phyloP scores from a whole-genome alignment of 371 early-diverging fungal genomes.

The Haplosporangium sp. region DNA sequence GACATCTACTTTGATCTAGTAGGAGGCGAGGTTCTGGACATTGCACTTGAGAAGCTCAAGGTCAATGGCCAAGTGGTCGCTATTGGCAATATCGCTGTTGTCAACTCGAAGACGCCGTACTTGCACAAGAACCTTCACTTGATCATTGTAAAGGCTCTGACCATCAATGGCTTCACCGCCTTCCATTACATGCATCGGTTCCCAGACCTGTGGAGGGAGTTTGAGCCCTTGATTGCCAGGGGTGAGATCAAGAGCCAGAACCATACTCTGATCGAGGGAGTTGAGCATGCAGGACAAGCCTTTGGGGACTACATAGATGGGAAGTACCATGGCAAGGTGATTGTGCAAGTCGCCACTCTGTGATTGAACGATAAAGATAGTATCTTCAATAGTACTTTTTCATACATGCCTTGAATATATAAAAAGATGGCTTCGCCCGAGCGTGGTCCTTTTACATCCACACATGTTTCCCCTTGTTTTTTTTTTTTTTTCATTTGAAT shows the following conservation, averaged over 20 bases:
- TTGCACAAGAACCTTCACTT: constrained; percentile 13
- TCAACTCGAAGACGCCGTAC: constrained; percentile 4
- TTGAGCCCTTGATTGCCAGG: constrained; percentile 11
- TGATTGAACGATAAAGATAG: background rate
- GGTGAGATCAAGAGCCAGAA: constrained; percentile 24
- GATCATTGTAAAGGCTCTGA: constrained; percentile 9
- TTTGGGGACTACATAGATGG: constrained; percentile 27
- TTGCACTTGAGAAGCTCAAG: constrained; percentile 56
- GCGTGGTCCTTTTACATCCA: too few relatives aligned
- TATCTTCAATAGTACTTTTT: background rate
- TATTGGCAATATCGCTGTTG: constrained; percentile 2
- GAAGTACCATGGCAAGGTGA: constrained; percentile 32
- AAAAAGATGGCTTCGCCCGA: too few relatives aligned
- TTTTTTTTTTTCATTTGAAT: too few relatives aligned
- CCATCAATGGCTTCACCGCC: constrained; percentile 14
- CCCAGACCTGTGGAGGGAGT: constrained; percentile 22
- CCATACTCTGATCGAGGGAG: constrained; percentile 4
- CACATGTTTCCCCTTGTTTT: too few relatives aligned
- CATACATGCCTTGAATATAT: background rate
- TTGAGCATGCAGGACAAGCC: constrained; percentile 11
- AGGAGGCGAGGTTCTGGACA: constrained; percentile 72
- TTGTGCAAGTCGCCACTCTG: constrained; percentile 12
- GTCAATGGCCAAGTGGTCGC: constrained; percentile 11
- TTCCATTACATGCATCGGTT: constrained; percentile 23
- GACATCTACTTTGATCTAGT: constrained; percentile 73